Conservation (phyloP, 129 eudicot species). For the Pulicaria dysenterica region DNA sequence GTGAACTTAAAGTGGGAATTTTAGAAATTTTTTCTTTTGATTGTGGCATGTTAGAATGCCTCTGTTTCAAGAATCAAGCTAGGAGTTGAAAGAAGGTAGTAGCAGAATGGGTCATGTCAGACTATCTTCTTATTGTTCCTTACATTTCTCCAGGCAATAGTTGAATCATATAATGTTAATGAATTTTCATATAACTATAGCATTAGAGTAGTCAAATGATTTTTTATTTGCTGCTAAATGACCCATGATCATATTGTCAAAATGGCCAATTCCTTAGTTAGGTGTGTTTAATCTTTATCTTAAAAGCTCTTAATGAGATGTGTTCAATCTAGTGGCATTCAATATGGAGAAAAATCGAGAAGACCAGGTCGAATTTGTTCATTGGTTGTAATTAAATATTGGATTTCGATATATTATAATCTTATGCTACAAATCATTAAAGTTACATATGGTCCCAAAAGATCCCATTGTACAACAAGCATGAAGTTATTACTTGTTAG, state of each 20-base stretch:
- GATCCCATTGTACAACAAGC: too few species aligned
- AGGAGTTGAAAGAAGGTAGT: too few species aligned
- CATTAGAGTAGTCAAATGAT: not conserved
- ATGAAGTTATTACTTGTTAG: too few species aligned
- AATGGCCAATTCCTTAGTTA: not conserved
- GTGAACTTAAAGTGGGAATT: too few species aligned
- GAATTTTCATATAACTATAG: not conserved
- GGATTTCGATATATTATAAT: not conserved
- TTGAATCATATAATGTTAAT: too few species aligned
- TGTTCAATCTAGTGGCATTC: not conserved
- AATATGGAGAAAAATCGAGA: not conserved
- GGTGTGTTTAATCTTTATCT: not conserved
- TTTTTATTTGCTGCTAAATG: not conserved
- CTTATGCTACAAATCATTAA: not conserved
- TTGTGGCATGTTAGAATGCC: too few species aligned
- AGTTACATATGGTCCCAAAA: not conserved
- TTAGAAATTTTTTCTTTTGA: too few species aligned
- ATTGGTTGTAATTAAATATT: not conserved
- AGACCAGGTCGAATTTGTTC: not conserved
- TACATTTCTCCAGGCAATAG: too few species aligned
- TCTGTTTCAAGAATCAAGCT: too few species aligned
- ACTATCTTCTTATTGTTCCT: too few species aligned
- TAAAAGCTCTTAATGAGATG: not conserved
- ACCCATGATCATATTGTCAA: not conserved
- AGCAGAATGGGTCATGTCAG: too few species aligned